phyloP scores from a whole-genome alignment of 306 rosid species.

The Parietaria judaica region DNA sequence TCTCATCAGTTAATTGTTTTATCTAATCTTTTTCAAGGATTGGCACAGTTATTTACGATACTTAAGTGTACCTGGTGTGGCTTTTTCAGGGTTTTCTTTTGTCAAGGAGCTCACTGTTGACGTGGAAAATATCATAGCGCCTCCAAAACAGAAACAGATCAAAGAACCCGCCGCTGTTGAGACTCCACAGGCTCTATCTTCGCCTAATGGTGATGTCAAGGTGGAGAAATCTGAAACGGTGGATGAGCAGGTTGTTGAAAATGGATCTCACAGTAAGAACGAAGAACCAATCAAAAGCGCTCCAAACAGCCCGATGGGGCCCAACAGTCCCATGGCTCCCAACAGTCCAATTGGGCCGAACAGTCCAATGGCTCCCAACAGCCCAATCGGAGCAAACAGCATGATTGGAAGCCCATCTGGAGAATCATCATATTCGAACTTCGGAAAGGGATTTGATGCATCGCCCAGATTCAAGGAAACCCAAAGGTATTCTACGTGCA shows the following conservation, averaged over 20 bases:
- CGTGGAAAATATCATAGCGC: slow-evolving; percentile 62
- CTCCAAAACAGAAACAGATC: slow-evolving; percentile 57
- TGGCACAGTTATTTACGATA: not conserved
- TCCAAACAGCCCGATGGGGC: slow-evolving; percentile 64
- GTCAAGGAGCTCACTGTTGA: slow-evolving; percentile 88
- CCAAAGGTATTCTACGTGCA: slow-evolving; percentile 50
- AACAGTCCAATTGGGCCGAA: slow-evolving; percentile 53
- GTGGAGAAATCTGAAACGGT: slow-evolving; percentile 40
- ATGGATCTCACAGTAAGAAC: slow-evolving; percentile 59
- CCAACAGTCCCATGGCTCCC: not conserved
- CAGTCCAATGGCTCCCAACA: slow-evolving; percentile 32
- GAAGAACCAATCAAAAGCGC: slow-evolving; percentile 60
- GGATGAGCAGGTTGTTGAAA: slow-evolving; percentile 54
- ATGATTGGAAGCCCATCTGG: slow-evolving; percentile 60
- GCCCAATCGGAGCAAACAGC: slow-evolving; percentile 34
- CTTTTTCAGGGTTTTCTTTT: slow-evolving; percentile 61
- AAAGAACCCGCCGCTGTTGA: slow-evolving; percentile 29
- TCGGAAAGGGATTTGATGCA: slow-evolving; percentile 51
- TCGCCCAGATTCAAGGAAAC: slow-evolving; percentile 61
- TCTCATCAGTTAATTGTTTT: not conserved
- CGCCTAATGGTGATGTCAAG: slow-evolving; percentile 40
- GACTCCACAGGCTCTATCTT: slow-evolving; percentile 45
- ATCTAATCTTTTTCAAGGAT: not conserved
- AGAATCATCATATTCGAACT: slow-evolving; percentile 44
- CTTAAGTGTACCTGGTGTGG: slow-evolving; percentile 15